A percentile compares a stretch with the other conserved stretches of the same genome.
Evolutionary conservation across 164 flowering plant species (phyloP).

Genomic region (Vitis rupestris): DNA sequence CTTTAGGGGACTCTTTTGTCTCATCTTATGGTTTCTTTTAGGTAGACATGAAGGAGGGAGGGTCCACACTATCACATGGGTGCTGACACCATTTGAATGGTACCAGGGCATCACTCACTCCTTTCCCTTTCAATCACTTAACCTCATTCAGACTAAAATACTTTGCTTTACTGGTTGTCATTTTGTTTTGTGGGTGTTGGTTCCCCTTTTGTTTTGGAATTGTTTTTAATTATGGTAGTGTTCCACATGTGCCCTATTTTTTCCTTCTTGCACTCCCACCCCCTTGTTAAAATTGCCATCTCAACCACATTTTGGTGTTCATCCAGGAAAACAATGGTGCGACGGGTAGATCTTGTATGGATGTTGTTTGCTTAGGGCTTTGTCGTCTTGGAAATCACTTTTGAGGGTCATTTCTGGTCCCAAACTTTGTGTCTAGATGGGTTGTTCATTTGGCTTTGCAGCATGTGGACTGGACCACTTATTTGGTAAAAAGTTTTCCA

Average conservation of each 20-base stretch:
- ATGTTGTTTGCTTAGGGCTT: too few relatives aligned
- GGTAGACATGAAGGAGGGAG: slow-evolving; percentile 40
- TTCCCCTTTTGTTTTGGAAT: not conserved
- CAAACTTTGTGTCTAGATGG: too few relatives aligned
- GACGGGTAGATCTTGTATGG: too few relatives aligned
- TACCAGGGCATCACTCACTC: slow-evolving; percentile 22
- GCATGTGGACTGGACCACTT: too few relatives aligned
- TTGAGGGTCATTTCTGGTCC: too few relatives aligned
- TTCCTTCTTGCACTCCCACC: slow-evolving; percentile 4
- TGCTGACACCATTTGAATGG: slow-evolving; percentile 41
- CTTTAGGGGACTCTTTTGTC: slow-evolving; percentile 47
- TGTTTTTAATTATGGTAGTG: not conserved
- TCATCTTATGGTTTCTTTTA: slow-evolving; percentile 46
- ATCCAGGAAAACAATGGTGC: not conserved
- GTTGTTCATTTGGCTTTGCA: too few relatives aligned
- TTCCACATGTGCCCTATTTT: not conserved
- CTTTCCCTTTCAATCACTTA: slow-evolving; percentile 30
- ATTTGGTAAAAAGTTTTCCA: too few relatives aligned
- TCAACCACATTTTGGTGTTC: not conserved
- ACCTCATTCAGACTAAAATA: slow-evolving; percentile 4
- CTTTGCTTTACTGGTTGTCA: not conserved
- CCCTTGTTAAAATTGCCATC: not conserved
- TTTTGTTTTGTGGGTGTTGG: slow-evolving; percentile 3
- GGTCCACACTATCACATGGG: slow-evolving; percentile 61
- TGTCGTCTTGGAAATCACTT: too few relatives aligned